These are phyloP conservation scores for Zymoseptoria passerinii DNA, from an alignment of 2,329 filamentous ascomycete species.

Conservation along the genomic window DNA sequence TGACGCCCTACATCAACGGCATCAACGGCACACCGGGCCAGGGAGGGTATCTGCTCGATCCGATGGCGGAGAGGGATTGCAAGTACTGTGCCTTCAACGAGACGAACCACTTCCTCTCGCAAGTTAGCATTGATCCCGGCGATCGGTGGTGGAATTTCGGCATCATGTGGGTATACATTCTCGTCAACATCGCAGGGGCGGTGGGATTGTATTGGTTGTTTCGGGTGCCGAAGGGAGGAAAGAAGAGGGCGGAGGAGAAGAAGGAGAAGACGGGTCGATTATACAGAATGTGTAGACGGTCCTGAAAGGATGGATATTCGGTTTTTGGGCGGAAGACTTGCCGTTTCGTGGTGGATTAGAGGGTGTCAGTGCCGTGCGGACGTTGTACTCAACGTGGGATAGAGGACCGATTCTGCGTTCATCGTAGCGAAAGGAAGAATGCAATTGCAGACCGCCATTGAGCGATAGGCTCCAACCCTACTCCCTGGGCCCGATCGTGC, in stretches of 20 bases:
- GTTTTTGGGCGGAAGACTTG: no score
- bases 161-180: constrained; percentile 45
- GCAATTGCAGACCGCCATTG: no score
- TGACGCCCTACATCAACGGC: constrained; percentile 25
- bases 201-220: constrained; percentile 47
- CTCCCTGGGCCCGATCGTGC: no score
- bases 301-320: no score
- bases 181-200: constrained; percentile 45
- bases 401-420: no score
- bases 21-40: background rate
- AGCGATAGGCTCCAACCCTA: no score
- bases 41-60: constrained; percentile 34
- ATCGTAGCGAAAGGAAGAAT: no score
- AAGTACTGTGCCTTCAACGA: constrained; percentile 34
- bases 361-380: no score
- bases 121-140: constrained; percentile 36
- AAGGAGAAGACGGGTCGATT: constrained; percentile 25
- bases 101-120: constrained; percentile 37
- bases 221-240: constrained; percentile 44
- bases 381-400: no score
- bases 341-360: no score
- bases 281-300: background rate
- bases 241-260: constrained; percentile 36
- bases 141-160: constrained; percentile 48
- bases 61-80: constrained; percentile 30